phyloP scores from a whole-genome alignment of 2,329 filamentous ascomycete species.

The Cercospora sp. region DNA sequence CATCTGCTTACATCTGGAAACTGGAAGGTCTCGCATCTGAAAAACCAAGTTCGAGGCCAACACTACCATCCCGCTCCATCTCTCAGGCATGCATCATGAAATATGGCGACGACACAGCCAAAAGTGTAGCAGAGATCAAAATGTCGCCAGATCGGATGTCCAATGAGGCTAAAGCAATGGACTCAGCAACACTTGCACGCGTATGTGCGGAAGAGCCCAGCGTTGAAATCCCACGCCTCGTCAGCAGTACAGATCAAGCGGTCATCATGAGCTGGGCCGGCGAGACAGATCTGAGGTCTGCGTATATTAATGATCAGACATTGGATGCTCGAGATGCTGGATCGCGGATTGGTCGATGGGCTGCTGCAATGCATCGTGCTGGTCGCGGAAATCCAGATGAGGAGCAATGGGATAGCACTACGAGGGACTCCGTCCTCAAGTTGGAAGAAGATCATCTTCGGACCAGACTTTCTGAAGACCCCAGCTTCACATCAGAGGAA shows the following conservation, averaged over 20 bases:
- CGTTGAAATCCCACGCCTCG: conserved; percentile 12
- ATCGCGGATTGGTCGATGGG: neutral
- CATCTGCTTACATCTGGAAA: conserved; percentile 19
- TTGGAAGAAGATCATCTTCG: neutral
- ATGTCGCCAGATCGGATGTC: conserved; percentile 12
- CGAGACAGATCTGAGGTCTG: conserved; percentile 5
- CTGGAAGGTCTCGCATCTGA: conserved; percentile 4
- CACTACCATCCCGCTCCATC: neutral
- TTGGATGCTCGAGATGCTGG: conserved; percentile 13
- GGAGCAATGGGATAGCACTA: neutral
- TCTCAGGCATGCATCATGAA: conserved; percentile 13
- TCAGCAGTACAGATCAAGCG: conserved; percentile 9
- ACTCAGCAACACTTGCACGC: neutral
- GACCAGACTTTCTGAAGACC: neutral
- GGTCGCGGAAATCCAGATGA: neutral
- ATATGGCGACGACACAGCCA: conserved; percentile 14
- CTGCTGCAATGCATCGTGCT: neutral
- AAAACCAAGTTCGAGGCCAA: neutral
- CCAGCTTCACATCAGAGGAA: neutral
- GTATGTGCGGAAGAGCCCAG: conserved; percentile 11
- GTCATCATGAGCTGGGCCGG: conserved; percentile 18
- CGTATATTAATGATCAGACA: neutral
- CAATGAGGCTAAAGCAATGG: conserved; percentile 9
- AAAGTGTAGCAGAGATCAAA: conserved; percentile 3
- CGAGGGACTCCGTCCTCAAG: neutral